Conservation (phyloP, 306 rosid species). For the Ormosia semicastrata region DNA sequence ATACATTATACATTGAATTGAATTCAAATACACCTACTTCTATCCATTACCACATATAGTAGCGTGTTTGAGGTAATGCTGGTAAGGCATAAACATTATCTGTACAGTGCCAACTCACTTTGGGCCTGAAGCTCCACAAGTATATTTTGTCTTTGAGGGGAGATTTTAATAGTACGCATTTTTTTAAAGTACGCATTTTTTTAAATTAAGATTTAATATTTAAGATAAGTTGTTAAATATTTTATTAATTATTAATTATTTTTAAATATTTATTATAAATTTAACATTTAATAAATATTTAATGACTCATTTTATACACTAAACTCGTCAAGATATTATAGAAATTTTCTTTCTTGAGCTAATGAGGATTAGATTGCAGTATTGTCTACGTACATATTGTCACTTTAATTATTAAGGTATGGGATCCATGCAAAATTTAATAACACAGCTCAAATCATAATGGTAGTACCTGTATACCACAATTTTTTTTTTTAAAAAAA, state of each 20-base stretch:
- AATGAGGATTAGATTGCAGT: not conserved
- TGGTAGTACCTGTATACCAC: not conserved
- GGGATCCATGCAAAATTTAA: not conserved
- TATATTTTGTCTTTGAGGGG: not conserved
- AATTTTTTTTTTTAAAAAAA: too few relatives aligned
- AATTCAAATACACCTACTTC: not conserved
- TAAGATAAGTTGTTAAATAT: too few relatives aligned
- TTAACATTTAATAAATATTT: too few relatives aligned
- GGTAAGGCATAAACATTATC: not conserved
- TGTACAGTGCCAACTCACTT: not conserved
- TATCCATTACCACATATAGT: not conserved
- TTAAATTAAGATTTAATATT: too few relatives aligned
- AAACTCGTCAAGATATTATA: too few relatives aligned
- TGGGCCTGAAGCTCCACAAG: not conserved
- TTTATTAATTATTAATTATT: too few relatives aligned
- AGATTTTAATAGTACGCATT: too few relatives aligned
- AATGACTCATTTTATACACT: too few relatives aligned
- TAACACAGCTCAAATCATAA: conserved; percentile 3
- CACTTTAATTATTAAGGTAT: not conserved
- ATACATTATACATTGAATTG: not conserved
- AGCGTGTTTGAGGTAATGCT: not conserved
- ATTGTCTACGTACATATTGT: not conserved
- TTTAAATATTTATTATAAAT: too few relatives aligned
- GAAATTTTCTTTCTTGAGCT: not conserved
- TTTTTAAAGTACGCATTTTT: too few relatives aligned